Base-by-base conservation (phyloP, 1,284 basidiomycete species). In the Microbotryum saponariae region DNA sequence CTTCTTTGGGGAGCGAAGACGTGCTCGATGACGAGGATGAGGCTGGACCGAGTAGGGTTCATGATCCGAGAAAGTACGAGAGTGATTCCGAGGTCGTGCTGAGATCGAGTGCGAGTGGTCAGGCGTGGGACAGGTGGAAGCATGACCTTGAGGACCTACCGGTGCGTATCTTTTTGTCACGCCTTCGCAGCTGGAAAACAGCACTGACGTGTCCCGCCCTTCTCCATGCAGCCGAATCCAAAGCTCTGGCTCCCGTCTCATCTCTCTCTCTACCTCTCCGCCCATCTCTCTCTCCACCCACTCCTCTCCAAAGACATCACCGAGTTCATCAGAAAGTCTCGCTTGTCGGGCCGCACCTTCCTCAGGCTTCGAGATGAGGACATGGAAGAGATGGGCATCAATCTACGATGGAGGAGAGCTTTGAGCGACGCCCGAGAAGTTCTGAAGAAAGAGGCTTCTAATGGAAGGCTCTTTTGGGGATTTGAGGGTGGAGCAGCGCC, bases 381-480 rank as follows among this genome's bases (percentile, higher is more conserved):
- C 27, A 60, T 72, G 47, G 62, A 66, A 20, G 66, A 65, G 21
- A 52, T 70, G 29, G 70, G 70, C 9, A 62, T 72, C 58, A 72
- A 70, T 53, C 48, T 71, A 23, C 53, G 52, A 4, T 68, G 67
- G 67, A 53, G 62, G 4, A 8, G 2, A 1, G 51, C 59, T 6
- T 49, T 66, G 20, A 47, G 51, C 42, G 52, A 52, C 6, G 64
- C 67, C 2, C 54, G 69, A 14, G 69, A 69, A 16, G 25, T 50
- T 10, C 46, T 69, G 33, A 23, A 65, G 8, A 18, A 61, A 5
- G 65, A 65, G 25, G 52, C 61, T 18, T 44, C 67, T 6, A 59
- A 61, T 7, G 67, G 66, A 0, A 44, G 58, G 8, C 55, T 65
- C 44, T 59, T 67, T n/a, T 66, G 68, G 63, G 62, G 61, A 0